phyloP scores from a whole-genome alignment of 2,329 filamentous ascomycete species.

The Ceratocystis lukuohia region DNA sequence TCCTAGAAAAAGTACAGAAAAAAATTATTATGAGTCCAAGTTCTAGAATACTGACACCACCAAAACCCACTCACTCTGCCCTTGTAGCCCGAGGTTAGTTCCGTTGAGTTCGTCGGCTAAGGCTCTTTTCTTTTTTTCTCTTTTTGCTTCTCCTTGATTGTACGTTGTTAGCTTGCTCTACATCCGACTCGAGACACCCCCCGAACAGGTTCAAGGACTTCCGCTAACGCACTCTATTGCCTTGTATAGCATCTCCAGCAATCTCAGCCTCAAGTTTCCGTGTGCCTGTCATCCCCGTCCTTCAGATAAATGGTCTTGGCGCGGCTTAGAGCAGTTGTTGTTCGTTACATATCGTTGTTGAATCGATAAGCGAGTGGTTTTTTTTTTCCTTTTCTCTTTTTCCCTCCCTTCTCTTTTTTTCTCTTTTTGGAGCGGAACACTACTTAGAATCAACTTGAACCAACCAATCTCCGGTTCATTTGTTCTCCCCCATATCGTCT shows the following conservation, averaged over 20 bases:
- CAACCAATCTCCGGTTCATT: not conserved
- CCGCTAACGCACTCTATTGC: not conserved
- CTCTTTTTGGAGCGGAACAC: not conserved
- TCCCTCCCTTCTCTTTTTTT: slow-evolving; percentile 10
- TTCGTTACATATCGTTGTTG: slow-evolving; percentile 9
- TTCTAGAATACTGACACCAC: slow-evolving; percentile 2
- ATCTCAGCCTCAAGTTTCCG: not conserved
- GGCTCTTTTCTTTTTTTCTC: not conserved
- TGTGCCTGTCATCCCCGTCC: not conserved
- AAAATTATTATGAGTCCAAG: slow-evolving; percentile 4
- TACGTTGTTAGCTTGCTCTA: not conserved
- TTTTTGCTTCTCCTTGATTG: not conserved
- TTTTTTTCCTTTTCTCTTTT: slow-evolving; percentile 10
- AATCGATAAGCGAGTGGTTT: slow-evolving; percentile 16
- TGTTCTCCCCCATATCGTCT: not conserved
- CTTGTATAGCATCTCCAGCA: not conserved
- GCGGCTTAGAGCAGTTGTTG: slow-evolving; percentile 3
- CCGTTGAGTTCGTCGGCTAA: slow-evolving; percentile 3
- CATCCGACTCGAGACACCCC: slow-evolving; percentile 2
- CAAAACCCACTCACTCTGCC: not conserved
- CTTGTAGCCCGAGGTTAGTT: not conserved
- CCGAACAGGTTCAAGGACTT: not conserved
- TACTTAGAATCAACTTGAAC: slow-evolving; percentile 9
- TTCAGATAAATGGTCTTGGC: slow-evolving; percentile 7
- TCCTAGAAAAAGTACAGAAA: slow-evolving; percentile 4